These are phyloP conservation scores for Gillenia trifoliata DNA, from an alignment of 306 rosid species.

Conservation along the genomic window DNA sequence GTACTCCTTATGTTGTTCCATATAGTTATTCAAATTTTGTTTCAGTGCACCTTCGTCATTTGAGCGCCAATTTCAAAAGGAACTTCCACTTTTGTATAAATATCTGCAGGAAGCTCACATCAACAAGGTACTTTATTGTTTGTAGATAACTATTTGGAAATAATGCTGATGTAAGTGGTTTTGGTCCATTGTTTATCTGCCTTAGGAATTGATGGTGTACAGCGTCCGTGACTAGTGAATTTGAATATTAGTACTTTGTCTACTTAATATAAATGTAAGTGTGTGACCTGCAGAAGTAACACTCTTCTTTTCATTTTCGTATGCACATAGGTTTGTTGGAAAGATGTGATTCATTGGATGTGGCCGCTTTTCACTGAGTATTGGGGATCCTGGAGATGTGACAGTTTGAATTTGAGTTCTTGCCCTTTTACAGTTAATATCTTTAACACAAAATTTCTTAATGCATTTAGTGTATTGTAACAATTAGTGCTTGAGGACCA, in stretches of 20 bases:
- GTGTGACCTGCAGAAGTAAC: not conserved
- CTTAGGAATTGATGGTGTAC: slow-evolving; percentile 1
- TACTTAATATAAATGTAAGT: not conserved
- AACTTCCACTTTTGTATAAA: slow-evolving; percentile 52
- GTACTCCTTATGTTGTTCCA: too few species aligned
- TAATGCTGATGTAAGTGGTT: not conserved
- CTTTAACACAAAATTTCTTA: slow-evolving; percentile 2
- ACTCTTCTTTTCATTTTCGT: slow-evolving; percentile 4
- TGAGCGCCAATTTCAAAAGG: slow-evolving; percentile 63
- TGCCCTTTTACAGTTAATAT: slow-evolving; percentile 71
- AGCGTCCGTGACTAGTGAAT: not conserved
- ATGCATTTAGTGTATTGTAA: not conserved
- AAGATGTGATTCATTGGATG: slow-evolving; percentile 86
- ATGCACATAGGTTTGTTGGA: slow-evolving; percentile 57
- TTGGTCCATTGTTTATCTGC: not conserved
- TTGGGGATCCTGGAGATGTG: slow-evolving; percentile 83
- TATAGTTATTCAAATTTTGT: not conserved
- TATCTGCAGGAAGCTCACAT: slow-evolving; percentile 58
- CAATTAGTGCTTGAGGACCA: not conserved
- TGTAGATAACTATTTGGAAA: not conserved
- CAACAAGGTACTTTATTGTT: slow-evolving; percentile 47
- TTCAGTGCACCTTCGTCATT: slow-evolving; percentile 73
- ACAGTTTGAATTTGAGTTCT: slow-evolving; percentile 54
- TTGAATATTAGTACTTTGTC: not conserved
- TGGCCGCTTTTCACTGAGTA: slow-evolving; percentile 82